Evolutionary conservation across 2,329 filamentous ascomycete species (phyloP).

Genomic region (Aureobasidium vineae): DNA sequence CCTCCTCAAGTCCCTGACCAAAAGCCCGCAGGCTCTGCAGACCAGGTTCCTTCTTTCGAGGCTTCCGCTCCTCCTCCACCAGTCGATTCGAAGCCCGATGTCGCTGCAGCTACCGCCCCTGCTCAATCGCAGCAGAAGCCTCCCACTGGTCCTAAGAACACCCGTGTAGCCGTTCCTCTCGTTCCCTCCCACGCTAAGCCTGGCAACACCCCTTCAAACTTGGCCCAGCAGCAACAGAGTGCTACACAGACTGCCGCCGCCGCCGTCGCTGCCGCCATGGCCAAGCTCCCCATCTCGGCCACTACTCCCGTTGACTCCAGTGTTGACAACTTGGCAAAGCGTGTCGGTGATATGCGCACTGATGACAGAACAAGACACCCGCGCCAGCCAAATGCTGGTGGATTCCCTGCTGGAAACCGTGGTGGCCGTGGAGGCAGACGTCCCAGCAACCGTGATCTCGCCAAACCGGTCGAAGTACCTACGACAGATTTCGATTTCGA

Average conservation of each 20-base stretch:
- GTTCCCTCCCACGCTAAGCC: conserved; percentile 42
- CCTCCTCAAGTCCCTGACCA: conserved; percentile 30
- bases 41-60: conserved; percentile 40
- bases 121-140: conserved; percentile 42
- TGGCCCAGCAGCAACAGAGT: conserved; percentile 51
- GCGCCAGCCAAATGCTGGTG: conserved; percentile 48
- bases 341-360: conserved; percentile 74
- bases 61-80: conserved; percentile 59
- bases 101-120: conserved; percentile 56
- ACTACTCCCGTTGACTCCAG: conserved; percentile 33
- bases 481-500: conserved; percentile 91
- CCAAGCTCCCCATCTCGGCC: conserved; percentile 54
- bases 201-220: conserved; percentile 37
- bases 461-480: conserved; percentile 73
- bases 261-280: conserved; percentile 78
- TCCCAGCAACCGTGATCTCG: conserved; percentile 38
- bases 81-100: conserved; percentile 66
- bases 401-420: conserved; percentile 41
- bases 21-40: conserved; percentile 39
- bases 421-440: conserved; percentile 44
- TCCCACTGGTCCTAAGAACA: conserved; percentile 47
- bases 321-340: conserved; percentile 66
- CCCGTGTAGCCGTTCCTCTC: conserved; percentile 62
- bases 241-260: conserved; percentile 73
- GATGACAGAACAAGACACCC: conserved; percentile 54